Percentiles rank a stretch among this genome's conserved stretches.
These are phyloP conservation scores for Stygiomarasmius scandens DNA, from an alignment of 1,284 basidiomycete genomes.

Conservation along the genomic window DNA sequence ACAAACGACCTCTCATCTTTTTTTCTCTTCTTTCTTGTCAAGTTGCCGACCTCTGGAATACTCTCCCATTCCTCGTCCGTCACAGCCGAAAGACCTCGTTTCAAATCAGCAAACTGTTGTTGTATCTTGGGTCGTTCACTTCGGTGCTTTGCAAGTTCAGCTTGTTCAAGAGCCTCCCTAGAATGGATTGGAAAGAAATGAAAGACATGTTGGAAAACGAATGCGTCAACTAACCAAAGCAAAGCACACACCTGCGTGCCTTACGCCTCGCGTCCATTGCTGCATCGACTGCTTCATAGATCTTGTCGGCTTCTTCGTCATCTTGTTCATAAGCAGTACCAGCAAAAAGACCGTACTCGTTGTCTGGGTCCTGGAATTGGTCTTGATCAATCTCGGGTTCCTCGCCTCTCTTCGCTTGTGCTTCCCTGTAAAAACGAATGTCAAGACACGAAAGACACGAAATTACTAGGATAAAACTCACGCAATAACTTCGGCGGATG, in stretches of 20 bases:
- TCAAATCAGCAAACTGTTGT: conserved; percentile 93
- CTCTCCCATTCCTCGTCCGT: conserved; percentile 93
- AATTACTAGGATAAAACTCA: conserved; percentile 39
- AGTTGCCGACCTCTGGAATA: conserved; percentile 95
- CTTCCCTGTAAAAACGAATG: conserved; percentile 53
- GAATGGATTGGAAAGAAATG: conserved; percentile 25
- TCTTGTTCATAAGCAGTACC: conserved; percentile 96
- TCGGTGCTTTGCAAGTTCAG: conserved; percentile 72
- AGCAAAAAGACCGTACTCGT: conserved; percentile 95
- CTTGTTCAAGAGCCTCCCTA: conserved; percentile 78
- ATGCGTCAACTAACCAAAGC: conserved; percentile 40
- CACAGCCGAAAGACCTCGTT: conserved; percentile 84
- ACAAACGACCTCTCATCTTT: conserved; percentile 85
- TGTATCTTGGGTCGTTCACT: conserved; percentile 88
- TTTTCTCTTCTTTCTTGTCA: conserved; percentile 90
- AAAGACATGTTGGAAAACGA: conserved; percentile 31
- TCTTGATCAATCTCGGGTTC: conserved; percentile 87
- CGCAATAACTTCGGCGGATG: conserved; percentile 87
- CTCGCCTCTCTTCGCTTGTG: conserved; percentile 83
- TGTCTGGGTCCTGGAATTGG: conserved; percentile 95
- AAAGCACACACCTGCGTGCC: conserved; percentile 69
- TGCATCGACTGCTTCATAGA: conserved; percentile 89
- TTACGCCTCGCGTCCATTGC: conserved; percentile 89
- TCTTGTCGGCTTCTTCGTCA: conserved; percentile 95
- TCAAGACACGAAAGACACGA: conserved; percentile 1